phyloP scores from a whole-genome alignment of 495 filamentous ascomycete species.

The Aspergillus asperescens region DNA sequence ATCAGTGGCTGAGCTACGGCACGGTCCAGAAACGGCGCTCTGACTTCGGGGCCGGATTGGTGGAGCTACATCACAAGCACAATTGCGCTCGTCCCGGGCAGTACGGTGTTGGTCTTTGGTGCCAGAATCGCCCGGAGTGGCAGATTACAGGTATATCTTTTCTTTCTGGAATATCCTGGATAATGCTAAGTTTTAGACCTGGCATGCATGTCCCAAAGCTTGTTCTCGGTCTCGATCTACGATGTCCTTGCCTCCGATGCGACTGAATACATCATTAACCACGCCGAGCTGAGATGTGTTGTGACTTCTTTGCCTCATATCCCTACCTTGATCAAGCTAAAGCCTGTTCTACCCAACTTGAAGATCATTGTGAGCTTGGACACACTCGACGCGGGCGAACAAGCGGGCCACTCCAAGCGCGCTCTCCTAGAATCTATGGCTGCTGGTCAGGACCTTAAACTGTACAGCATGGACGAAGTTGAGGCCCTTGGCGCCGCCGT shows the following conservation, averaged over 20 bases:
- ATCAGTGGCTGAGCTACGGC: constrained; percentile 78
- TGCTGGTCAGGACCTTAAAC: constrained; percentile 61
- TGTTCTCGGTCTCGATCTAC: constrained; percentile 91
- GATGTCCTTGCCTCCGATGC: constrained; percentile 88
- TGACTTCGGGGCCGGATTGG: constrained; percentile 81
- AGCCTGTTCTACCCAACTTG: constrained; percentile 66
- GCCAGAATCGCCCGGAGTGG: constrained; percentile 95
- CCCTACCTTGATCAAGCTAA: constrained; percentile 78
- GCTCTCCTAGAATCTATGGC: constrained; percentile 71
- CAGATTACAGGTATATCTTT: constrained; percentile 66
- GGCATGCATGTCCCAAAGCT: constrained; percentile 79
- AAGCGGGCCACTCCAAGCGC: constrained; percentile 68
- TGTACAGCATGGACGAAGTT: constrained; percentile 70
- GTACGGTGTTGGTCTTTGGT: constrained; percentile 89
- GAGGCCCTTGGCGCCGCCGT: constrained; percentile 70
- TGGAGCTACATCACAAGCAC: constrained; percentile 69
- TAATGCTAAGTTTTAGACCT: constrained; percentile 55
- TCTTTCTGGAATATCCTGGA: background rate
- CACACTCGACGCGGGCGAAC: constrained; percentile 76
- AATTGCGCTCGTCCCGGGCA: constrained; percentile 56
- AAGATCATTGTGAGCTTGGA: constrained; percentile 90
- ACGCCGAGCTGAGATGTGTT: constrained; percentile 69
- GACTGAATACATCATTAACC: constrained; percentile 93
- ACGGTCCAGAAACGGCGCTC: constrained; percentile 74
- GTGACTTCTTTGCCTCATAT: constrained; percentile 80